Evolutionary conservation across 2,329 filamentous ascomycete species (phyloP), one percentile per base, ranked within the genome.

Genomic region (Penicillium italicum): DNA sequence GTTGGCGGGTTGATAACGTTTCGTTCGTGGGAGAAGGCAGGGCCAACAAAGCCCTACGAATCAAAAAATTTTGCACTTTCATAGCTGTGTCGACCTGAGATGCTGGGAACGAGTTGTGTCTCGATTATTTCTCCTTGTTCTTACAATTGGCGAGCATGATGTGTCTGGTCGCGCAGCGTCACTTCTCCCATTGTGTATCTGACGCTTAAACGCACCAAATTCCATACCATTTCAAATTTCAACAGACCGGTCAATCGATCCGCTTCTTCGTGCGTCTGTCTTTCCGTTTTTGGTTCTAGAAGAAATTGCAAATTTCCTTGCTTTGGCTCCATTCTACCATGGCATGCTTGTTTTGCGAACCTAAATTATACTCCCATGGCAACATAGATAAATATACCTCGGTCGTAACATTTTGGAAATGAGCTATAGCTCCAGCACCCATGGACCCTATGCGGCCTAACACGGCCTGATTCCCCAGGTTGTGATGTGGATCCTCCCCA

Each of bases 1-100:
- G 69, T 72, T 72, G 66, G 67, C 64, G 66, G 70, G 69, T 72
- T 72, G 69, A 70, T 71, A 68, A 72, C 70, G 68, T 60, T 64
- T 62, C 50, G 58, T 71, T 72, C 66, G 66, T 71, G 69, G 70
- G 69, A 71, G 69, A 65, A 72, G 66, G 69, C 69, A 69, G 70
- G 70, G 69, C 67, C 69, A 62, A 50, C 55, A 62, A 64, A 69
- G 69, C 69, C 69, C 68, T 69, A 72, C 67, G 69, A 72, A 72
- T 72, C 65, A 67, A 70, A 71, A 71, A 65, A 59, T 62, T 68
- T 63, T 64, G 57, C 57, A 58, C 54, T 55, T 66, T 62, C 64
- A 66, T 65, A 65, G 65, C 61, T 62, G 57, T 68, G 61, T 65
- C 62, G 60, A 58, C 62, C 59, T 45, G 59, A 62, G 64, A 59